Conservation (phyloP, 208 protist species). For the Acanthamoeba healyi region DNA sequence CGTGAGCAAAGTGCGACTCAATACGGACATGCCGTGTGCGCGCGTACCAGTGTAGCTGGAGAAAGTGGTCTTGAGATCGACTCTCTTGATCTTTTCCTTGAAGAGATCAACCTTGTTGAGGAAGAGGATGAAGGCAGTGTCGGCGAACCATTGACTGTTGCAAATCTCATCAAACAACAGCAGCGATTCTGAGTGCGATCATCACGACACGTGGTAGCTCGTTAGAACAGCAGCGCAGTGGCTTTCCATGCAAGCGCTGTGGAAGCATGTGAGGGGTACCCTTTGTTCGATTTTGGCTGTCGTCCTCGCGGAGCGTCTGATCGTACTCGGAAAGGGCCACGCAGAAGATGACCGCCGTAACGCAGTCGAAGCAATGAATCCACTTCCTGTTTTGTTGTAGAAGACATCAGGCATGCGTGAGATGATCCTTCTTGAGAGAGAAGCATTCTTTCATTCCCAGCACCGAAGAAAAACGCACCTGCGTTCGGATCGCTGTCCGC, state of each 20-base stretch:
- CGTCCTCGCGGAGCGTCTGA: constrained; percentile 88
- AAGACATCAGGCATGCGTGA: constrained; percentile 89
- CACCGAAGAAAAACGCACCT: background rate
- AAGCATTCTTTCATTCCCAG: no score
- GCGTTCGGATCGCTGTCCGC: constrained; percentile 92
- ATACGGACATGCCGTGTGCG: background rate
- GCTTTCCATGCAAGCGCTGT: no score
- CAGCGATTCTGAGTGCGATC: constrained; percentile 83
- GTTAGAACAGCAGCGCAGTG: background rate
- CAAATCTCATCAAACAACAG: constrained; percentile 92
- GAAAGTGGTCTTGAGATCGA: constrained; percentile 88
- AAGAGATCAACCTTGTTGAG: constrained; percentile 94
- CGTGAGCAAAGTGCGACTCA: no score
- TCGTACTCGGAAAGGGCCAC: constrained; percentile 86
- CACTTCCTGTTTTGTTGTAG: constrained; percentile 91
- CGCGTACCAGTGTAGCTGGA: constrained; percentile 86
- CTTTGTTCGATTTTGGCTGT: constrained; percentile 89
- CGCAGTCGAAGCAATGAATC: constrained; percentile 93
- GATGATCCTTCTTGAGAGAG: no score
- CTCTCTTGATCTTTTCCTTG: constrained; percentile 89
- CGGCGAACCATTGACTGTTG: constrained; percentile 90
- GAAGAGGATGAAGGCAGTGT: constrained; percentile 91
- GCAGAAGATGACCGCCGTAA: constrained; percentile 92
- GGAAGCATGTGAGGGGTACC: no score
- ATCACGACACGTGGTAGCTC: background rate